Evolutionary conservation across 176 grass and related monocot genomes (phyloP), one percentile per base, ranked within the genome.

Genomic region (Oryza coarctata): DNA sequence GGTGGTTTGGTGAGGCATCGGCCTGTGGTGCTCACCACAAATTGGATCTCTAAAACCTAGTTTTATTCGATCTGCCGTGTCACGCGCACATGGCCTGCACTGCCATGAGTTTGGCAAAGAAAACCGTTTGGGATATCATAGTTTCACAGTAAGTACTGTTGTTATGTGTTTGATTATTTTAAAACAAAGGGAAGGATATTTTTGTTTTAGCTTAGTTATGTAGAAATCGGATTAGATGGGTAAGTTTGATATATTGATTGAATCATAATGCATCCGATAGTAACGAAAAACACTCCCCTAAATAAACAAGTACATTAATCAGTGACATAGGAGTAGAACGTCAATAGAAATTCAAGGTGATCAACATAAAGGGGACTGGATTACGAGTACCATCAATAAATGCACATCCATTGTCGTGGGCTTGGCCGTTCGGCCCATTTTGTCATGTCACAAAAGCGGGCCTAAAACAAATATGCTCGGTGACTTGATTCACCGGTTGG

Each of bases 11-110:
- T 12, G 39, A 49, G 44, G 68, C 69, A 88, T 18, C 50, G 39
- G 9, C 9, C 23, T 9, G 13, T 65, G 52, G 71, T 18, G 76
- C 63, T 49, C 81, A 36, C 68, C 66, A 3, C 3, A 9, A 47
- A 40, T 71, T 52, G 79, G 65, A 76, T 38, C 39, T 23, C 18
- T 73, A 28, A 58, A 87, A 88, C 86, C 68, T 73, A 58, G 74
- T 83, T 58, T 71, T 67, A 40, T 25, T 83, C 32, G 33, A 66
- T 40, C 79, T 66, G 43, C 64, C 36, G 22, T 26, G 43, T 36
- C 22, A 17, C 34, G 8, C 9, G 9, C 9, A 3, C 6, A 1
- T 76, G 25, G 7, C n/a, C 39, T 57, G 45, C 43, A 6, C 68
- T 17, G 27, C 4, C 3, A 0, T 82, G 7, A 17, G 49, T 26